These are phyloP conservation scores for Xylaria nigripes DNA, from an alignment of 495 filamentous ascomycete species.

Conservation along the genomic window DNA sequence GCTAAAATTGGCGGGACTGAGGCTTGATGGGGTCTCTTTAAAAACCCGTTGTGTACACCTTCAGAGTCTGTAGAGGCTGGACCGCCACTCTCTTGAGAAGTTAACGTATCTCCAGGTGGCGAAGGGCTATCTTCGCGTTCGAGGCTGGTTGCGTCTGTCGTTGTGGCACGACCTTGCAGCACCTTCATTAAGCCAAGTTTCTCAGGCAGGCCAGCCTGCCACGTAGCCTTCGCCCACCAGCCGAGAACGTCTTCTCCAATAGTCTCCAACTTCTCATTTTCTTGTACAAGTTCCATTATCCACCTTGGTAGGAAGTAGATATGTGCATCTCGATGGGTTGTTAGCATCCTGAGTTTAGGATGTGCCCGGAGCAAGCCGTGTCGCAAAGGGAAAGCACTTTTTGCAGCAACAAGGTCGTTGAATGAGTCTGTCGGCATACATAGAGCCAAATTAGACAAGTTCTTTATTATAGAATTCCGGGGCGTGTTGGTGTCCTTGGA, in stretches of 20 bases:
- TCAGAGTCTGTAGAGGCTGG: slow-evolving; percentile 18
- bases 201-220: slow-evolving; percentile 71
- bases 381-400: slow-evolving; percentile 62
- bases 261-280: slow-evolving; percentile 72
- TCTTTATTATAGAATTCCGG: slow-evolving; percentile 51
- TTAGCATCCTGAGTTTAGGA: slow-evolving; percentile 65
- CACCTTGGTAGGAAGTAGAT: slow-evolving; percentile 90
- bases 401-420: slow-evolving; percentile 66
- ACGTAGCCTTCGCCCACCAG: slow-evolving; percentile 89
- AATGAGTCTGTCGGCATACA: slow-evolving; percentile 76
- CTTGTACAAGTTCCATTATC: slow-evolving; percentile 71
- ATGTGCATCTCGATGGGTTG: slow-evolving; percentile 77
- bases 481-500: slow-evolving; percentile 22
- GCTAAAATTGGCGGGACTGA: slow-evolving; percentile 64
- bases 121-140: slow-evolving; percentile 10
- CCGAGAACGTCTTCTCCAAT: slow-evolving; percentile 88
- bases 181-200: slow-evolving; percentile 69
- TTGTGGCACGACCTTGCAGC: slow-evolving; percentile 34
- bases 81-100: slow-evolving; percentile 23
- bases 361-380: slow-evolving; percentile 63
- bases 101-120: slow-evolving; percentile 9
- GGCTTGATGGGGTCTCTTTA: slow-evolving; percentile 18
- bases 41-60: slow-evolving; percentile 9
- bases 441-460: slow-evolving; percentile 59
- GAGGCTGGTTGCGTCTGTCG: slow-evolving; percentile 4